A percentile compares a stretch with the other conserved stretches of the same genome.
Conservation (phyloP, 495 filamentous ascomycete species). For the Copromyces sp. region DNA sequence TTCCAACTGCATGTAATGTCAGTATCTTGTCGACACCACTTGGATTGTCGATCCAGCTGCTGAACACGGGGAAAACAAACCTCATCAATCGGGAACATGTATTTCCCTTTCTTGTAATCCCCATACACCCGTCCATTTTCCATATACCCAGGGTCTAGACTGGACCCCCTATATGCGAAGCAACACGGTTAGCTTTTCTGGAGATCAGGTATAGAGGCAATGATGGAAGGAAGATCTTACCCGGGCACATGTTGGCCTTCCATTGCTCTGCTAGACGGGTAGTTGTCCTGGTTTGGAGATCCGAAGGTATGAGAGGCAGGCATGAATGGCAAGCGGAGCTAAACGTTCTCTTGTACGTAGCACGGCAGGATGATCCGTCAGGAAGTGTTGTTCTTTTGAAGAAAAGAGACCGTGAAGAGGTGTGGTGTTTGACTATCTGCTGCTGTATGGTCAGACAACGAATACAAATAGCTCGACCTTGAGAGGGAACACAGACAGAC, state of each 20-base stretch:
- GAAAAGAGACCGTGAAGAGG: neutral
- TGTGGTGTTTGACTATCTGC: neutral
- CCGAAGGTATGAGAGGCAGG: neutral
- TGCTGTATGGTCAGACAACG: neutral
- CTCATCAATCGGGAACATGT: constrained; percentile 56
- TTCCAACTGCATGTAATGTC: constrained; percentile 41
- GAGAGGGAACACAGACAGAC: neutral
- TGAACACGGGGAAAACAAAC: constrained; percentile 21
- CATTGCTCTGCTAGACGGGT: neutral
- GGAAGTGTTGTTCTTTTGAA: neutral
- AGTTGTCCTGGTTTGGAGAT: neutral
- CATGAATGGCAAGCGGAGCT: neutral
- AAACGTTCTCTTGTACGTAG: neutral
- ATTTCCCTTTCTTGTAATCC: constrained; percentile 44
- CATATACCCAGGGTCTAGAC: neutral
- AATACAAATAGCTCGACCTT: neutral
- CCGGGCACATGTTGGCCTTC: neutral
- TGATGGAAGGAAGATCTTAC: neutral
- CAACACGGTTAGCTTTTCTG: neutral
- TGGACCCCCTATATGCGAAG: neutral
- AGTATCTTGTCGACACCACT: neutral
- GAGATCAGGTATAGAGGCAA: neutral
- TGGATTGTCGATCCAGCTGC: neutral
- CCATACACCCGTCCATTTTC: constrained; percentile 19
- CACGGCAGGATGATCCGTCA: neutral